These are phyloP conservation scores for Aspergillus sergii DNA, from an alignment of 2,329 filamentous ascomycete genomes.

Conservation along the genomic window DNA sequence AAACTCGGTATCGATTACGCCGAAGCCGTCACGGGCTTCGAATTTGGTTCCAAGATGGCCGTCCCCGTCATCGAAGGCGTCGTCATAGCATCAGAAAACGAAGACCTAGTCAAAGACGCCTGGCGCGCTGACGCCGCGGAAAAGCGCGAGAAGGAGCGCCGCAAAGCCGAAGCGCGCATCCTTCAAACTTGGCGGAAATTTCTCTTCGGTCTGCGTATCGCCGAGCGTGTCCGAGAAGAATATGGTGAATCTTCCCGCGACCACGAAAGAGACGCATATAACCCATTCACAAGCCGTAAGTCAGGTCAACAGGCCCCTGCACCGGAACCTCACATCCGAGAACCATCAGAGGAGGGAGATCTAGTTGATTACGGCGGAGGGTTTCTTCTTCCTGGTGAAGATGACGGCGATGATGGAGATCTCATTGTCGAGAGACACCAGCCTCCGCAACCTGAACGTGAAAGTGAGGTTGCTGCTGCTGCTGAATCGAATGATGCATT, in stretches of 20 bases:
- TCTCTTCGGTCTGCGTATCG: constrained; percentile 79
- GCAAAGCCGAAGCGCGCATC: constrained; percentile 75
- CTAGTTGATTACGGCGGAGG: constrained; percentile 33
- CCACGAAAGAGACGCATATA: constrained; percentile 34
- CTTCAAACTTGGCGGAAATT: constrained; percentile 84
- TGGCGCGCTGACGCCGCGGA: constrained; percentile 78
- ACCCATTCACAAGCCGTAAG: constrained; percentile 36
- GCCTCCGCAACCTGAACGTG: background rate
- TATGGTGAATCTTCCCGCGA: constrained; percentile 58
- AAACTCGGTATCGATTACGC: constrained; percentile 84
- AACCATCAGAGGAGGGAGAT: constrained; percentile 21
- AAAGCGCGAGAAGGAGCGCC: constrained; percentile 74
- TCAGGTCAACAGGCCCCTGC: background rate
- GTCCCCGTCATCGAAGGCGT: constrained; percentile 90
- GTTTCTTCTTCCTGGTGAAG: constrained; percentile 35
- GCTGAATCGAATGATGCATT: constrained; percentile 14
- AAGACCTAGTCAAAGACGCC: constrained; percentile 73
- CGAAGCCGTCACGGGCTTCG: constrained; percentile 93
- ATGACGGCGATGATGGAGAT: constrained; percentile 27
- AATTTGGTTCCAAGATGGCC: constrained; percentile 92
- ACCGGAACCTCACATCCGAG: background rate
- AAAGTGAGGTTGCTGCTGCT: background rate
- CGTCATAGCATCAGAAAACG: constrained; percentile 80
- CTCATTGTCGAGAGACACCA: constrained; percentile 35
- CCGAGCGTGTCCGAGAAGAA: constrained; percentile 73